phyloP scores from a whole-genome alignment of 176 grass and related monocot genomes.

The Oryza brachyantha region DNA sequence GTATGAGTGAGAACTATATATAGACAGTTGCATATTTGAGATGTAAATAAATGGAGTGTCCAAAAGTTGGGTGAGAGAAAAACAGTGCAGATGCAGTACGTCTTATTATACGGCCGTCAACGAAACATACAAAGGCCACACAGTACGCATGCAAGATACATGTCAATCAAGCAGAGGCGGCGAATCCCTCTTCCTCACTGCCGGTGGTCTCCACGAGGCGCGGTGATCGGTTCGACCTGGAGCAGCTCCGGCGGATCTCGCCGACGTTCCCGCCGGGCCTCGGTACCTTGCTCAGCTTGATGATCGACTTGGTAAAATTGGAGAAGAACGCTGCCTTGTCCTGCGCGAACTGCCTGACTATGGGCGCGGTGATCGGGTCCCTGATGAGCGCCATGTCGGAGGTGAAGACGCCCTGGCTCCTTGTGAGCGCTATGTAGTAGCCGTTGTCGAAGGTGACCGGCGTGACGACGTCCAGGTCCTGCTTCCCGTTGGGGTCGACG shows the following conservation, averaged over 20 bases:
- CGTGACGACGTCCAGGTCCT: constrained; percentile 18
- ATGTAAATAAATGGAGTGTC: no score
- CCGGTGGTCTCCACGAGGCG: neutral
- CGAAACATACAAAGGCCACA: no score
- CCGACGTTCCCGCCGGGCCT: constrained; percentile 16
- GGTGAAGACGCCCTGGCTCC: constrained; percentile 30
- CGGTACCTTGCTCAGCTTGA: constrained; percentile 8
- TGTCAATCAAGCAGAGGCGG: neutral
- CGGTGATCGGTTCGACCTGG: neutral
- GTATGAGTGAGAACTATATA: no score
- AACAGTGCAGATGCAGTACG: no score
- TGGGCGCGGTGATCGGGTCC: neutral
- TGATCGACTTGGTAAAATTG: constrained; percentile 20
- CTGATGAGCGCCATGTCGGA: constrained; percentile 35
- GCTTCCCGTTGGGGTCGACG: neutral
- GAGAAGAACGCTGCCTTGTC: constrained; percentile 31
- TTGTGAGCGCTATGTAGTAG: constrained; percentile 22
- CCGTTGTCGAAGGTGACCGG: constrained; percentile 33
- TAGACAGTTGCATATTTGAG: no score
- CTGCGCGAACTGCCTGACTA: neutral
- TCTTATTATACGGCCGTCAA: no score
- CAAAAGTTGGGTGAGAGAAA: no score
- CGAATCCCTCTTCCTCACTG: neutral
- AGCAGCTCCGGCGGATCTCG: constrained; percentile 31
- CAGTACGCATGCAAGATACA: no score